These are phyloP conservation scores for Alternaria panax DNA, from an alignment of 2,329 filamentous ascomycete species.

Conservation along the genomic window DNA sequence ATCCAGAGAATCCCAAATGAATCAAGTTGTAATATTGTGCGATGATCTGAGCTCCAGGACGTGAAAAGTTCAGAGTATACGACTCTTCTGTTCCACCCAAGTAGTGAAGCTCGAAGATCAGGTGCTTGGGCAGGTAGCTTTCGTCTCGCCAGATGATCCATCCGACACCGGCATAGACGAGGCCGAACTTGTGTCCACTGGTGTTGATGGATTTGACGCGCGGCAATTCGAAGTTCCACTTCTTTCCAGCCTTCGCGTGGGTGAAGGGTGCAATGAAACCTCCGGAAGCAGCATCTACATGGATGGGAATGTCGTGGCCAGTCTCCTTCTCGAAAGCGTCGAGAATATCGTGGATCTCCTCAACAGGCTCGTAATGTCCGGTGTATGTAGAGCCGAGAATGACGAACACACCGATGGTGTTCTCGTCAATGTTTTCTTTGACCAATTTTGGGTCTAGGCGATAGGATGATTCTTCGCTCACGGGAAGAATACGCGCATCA, in stretches of 20 bases:
- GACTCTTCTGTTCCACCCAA: slow-evolving; percentile 75
- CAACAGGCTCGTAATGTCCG: slow-evolving; percentile 75
- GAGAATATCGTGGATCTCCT: slow-evolving; percentile 70
- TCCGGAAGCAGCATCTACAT: slow-evolving; percentile 67
- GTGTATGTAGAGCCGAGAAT: slow-evolving; percentile 78
- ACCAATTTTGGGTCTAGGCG: slow-evolving; percentile 70
- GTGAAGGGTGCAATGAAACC: slow-evolving; percentile 70
- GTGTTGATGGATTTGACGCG: slow-evolving; percentile 72
- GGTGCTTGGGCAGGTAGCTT: slow-evolving; percentile 68
- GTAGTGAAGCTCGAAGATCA: slow-evolving; percentile 76
- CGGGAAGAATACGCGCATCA: slow-evolving; percentile 70
- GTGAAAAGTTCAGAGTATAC: slow-evolving; percentile 76
- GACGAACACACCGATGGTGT: slow-evolving; percentile 78
- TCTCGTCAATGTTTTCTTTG: slow-evolving; percentile 73
- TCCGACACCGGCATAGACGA: slow-evolving; percentile 72
- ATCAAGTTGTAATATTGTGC: slow-evolving; percentile 78
- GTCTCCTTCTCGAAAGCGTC: slow-evolving; percentile 69
- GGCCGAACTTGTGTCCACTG: slow-evolving; percentile 68
- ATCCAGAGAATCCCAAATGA: slow-evolving; percentile 72
- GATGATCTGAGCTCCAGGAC: slow-evolving; percentile 73
- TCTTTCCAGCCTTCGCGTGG: slow-evolving; percentile 61
- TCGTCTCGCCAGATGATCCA: slow-evolving; percentile 67
- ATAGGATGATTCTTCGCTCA: slow-evolving; percentile 66
- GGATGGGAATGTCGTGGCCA: slow-evolving; percentile 71
- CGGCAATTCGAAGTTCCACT: slow-evolving; percentile 70